Evolutionary conservation across 495 filamentous ascomycete species (phyloP), one percentile per base, ranked within the genome.

Genomic region (Hypoxylon fragiforme): DNA sequence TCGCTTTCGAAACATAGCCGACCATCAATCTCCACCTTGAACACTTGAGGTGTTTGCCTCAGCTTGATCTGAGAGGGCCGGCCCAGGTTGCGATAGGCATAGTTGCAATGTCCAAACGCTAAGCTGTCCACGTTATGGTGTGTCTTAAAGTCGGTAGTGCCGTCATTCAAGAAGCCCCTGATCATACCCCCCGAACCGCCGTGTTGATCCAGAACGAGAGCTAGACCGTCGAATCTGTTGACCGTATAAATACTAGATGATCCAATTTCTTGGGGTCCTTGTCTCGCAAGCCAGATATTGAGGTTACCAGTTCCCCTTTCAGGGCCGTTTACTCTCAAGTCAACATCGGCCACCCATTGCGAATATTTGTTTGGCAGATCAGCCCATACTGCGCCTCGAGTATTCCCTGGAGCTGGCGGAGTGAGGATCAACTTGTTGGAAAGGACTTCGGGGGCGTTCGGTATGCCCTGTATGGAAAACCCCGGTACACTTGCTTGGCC

Each of bases 351-450:
- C 8, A 79, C 80, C 91, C 91, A 98, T 69, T 85, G 81, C 13
- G 78, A 66, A 46, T 87, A 76, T 49, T 72, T 61, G 21, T 81
- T 74, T 57, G 80, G 77, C 74, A 78, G 72, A 41, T 91, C 83
- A 22, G 86, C 75, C 91, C 94, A 98, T 51, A 90, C 67, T 39
- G 86, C 88, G 54, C 88, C 89, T 70, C 92, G 83, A 56, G 84
- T 82, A 68, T 94, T 94, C 36, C 94, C 94, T 7, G 92, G 91
- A 42, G 81, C 83, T 6, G 89, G 86, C 1, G 95, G 94, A 7
- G 95, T 98, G 39, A 98, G 78, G 64, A 98, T 89, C 45, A 97
- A 51, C 67, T 91, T 91, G 74, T 97, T 90, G 37, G 91, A 95
- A 54, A 97, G 81, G 60, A 95, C 66, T 60, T 89, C 77, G 44